Evolutionary conservation across 2,329 filamentous ascomycete genomes (phyloP).

Genomic region (Xylariales sp.): DNA sequence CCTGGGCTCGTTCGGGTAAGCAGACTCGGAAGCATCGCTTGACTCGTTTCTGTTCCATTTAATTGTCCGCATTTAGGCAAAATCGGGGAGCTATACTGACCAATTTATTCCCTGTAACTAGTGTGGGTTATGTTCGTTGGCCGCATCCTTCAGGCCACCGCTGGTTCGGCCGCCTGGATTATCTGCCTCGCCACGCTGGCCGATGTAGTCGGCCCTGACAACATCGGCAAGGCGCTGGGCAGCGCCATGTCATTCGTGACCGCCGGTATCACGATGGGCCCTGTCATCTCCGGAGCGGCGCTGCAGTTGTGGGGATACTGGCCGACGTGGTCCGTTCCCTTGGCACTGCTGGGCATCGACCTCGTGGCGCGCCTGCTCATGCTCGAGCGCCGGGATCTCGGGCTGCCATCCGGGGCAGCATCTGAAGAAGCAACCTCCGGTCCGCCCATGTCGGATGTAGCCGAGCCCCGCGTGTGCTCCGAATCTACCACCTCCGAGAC

Average conservation of each 20-base stretch:
- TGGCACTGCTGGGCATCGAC: neutral
- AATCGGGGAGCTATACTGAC: too few species aligned
- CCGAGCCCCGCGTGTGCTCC: too few species aligned
- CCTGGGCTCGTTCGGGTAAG: neutral
- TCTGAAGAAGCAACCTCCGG: too few species aligned
- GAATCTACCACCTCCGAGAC: too few species aligned
- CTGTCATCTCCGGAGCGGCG: neutral
- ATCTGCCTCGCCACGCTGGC: neutral
- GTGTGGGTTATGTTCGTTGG: neutral
- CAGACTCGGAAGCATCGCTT: too few species aligned
- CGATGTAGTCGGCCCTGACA: neutral
- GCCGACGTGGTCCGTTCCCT: neutral
- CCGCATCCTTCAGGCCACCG: neutral
- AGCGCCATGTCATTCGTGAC: neutral
- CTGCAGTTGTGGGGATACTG: neutral
- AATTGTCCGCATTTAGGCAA: too few species aligned
- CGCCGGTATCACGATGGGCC: neutral
- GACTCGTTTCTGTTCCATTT: too few species aligned
- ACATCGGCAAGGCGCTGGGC: neutral
- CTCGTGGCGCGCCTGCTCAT: neutral
- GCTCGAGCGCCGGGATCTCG: neutral
- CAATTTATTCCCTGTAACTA: too few species aligned
- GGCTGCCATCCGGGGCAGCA: too few species aligned
- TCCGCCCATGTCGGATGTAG: too few species aligned
- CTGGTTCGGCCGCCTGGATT: neutral